Base-by-base conservation (phyloP, 2,329 filamentous ascomycete species). In the Geosmithia morbida region DNA sequence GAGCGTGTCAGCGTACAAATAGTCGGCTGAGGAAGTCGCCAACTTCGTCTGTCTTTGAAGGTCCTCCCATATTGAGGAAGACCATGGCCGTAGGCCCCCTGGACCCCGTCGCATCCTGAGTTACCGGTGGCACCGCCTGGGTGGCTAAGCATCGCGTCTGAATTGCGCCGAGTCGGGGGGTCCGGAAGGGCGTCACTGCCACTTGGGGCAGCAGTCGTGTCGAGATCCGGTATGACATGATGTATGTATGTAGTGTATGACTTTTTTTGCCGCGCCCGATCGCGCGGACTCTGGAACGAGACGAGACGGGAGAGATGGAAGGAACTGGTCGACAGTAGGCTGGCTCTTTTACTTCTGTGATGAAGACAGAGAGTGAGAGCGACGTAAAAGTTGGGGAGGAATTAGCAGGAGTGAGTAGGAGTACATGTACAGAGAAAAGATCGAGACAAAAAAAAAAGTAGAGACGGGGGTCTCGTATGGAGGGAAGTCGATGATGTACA, bases 21-120 rank as follows among this genome's bases (percentile, higher is more conserved):
- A 98, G 71, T 56, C 89, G 81, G 62, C 84, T 92, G 44, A 98
- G 69, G 60, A 97, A 98, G 64, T 83, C 80, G 56, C 83, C 82
- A 37, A 98, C 92, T 68, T 98, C 88, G 54, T 82, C 78, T 4
- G 83, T 85, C 3, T 85, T 95, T 1, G 87, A 85, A 2, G 92
- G 92, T 0, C 92, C 92, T 50, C 92, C 92, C 92, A 98, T 98
- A 67, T 98, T 98, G 68, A 98, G 79, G 60, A 98, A 96, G 14
- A 98, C 92, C 80, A 98, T 97, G 42, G 92, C 92, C 4, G 92
- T 98, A 7, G 89, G 88, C 0, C 90, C 90, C 59, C 86, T 73
- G 41, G 74, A 75, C 13, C 75, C 77, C 1, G 77, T 77, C 7
- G 76, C 72, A 73, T 87, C 75, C 62, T 94, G 87, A 0, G 85